Conservation (phyloP, 2,329 filamentous ascomycete genomes). For the Furcasterigmium furcatum region DNA sequence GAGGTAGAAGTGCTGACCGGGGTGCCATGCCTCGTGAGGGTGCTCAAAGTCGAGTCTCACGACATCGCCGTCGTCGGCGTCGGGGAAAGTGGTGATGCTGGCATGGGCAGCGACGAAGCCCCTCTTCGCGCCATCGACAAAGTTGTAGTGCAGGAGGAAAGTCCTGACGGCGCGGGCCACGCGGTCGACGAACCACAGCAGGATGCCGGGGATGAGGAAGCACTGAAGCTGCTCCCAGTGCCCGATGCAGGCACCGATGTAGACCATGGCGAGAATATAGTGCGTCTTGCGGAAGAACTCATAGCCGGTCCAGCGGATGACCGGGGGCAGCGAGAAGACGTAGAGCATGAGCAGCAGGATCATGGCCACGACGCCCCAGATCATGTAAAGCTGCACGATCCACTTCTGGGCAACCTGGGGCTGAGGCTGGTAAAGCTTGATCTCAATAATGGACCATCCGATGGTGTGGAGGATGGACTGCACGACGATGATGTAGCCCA, state of each 20-base stretch:
- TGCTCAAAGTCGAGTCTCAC: constrained; percentile 65
- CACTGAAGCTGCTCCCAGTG: constrained; percentile 69
- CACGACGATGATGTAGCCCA: constrained; percentile 68
- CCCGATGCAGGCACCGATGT: constrained; percentile 72
- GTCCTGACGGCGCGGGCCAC: constrained; percentile 55
- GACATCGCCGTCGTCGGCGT: constrained; percentile 56
- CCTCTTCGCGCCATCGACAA: constrained; percentile 36
- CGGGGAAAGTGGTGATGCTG: constrained; percentile 47
- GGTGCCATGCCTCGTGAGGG: constrained; percentile 55
- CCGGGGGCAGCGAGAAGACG: constrained; percentile 51
- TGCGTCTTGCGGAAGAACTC: constrained; percentile 75
- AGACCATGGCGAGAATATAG: constrained; percentile 70
- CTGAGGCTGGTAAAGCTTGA: constrained; percentile 67
- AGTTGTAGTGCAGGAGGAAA: constrained; percentile 57
- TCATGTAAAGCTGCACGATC: constrained; percentile 63
- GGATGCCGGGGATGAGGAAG: constrained; percentile 64
- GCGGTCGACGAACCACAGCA: constrained; percentile 65
- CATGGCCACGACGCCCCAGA: constrained; percentile 72
- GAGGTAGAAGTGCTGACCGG: constrained; percentile 71
- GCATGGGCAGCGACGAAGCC: constrained; percentile 55
- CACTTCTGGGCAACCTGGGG: constrained; percentile 54
- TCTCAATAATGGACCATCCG: constrained; percentile 66
- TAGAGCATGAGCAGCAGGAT: constrained; percentile 59
- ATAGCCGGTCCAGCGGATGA: constrained; percentile 66
- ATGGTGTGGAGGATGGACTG: constrained; percentile 69